These are phyloP conservation scores for Hemileccinum rubropunctum DNA, from an alignment of 768 basidiomycete species.

Conservation along the genomic window DNA sequence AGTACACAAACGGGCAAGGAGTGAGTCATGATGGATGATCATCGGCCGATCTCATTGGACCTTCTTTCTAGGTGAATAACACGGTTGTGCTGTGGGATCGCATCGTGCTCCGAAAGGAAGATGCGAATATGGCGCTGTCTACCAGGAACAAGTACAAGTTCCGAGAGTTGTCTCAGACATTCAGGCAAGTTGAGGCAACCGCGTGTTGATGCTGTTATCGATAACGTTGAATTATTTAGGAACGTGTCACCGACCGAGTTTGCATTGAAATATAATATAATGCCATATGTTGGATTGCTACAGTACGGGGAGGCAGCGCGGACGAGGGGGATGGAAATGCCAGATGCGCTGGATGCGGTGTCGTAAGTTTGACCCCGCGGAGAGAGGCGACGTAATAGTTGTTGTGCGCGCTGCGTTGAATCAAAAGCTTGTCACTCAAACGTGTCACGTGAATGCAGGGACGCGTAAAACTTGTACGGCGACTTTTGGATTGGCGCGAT, in stretches of 20 bases:
- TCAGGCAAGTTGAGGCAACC: slow-evolving; percentile 57
- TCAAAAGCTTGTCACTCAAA: slow-evolving; percentile 21
- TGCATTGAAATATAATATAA: slow-evolving; percentile 80
- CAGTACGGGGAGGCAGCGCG: slow-evolving; percentile 72
- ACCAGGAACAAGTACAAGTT: slow-evolving; percentile 82
- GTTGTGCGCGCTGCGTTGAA: slow-evolving; percentile 2
- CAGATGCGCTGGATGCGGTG: slow-evolving; percentile 31
- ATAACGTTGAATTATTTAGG: slow-evolving; percentile 42
- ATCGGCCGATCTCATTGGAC: slow-evolving; percentile 15
- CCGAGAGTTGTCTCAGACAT: slow-evolving; percentile 68
- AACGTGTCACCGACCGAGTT: slow-evolving; percentile 65
- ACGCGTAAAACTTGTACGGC: slow-evolving; percentile 4
- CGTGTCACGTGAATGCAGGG: slow-evolving; percentile 8
- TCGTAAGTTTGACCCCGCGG: slow-evolving; percentile 22
- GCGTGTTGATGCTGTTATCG: slow-evolving; percentile 13
- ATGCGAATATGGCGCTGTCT: slow-evolving; percentile 52
- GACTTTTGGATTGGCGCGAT: slow-evolving; percentile 28
- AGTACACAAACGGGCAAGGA: slow-evolving; percentile 71
- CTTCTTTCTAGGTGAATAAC: slow-evolving; percentile 53
- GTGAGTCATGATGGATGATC: slow-evolving; percentile 42
- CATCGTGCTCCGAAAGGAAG: slow-evolving; percentile 77
- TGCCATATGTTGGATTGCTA: slow-evolving; percentile 85
- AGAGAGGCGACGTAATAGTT: slow-evolving; percentile 2
- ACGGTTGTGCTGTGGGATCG: slow-evolving; percentile 91
- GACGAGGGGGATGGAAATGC: slow-evolving; percentile 38